A percentile compares a stretch with the other conserved stretches of the same genome.
Evolutionary conservation across 2,329 filamentous ascomycete genomes (phyloP).

Genomic region (Paecilomyces formosus): DNA sequence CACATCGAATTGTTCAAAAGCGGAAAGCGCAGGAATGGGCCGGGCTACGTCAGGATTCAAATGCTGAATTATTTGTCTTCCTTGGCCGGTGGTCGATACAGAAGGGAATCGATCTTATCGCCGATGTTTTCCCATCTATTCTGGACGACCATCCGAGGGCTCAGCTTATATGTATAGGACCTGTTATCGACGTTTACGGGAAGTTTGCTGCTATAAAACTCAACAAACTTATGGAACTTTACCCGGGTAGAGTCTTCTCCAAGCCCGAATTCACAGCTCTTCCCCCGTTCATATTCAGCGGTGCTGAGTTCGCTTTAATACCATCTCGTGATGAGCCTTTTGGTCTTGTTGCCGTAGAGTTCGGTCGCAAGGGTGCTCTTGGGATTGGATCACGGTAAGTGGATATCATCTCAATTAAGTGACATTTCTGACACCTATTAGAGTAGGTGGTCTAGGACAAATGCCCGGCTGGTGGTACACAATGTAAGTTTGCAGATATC

Average conservation of each 20-base stretch:
- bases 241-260: constrained; percentile 53
- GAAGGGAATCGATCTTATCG: constrained; percentile 57
- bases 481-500: constrained; percentile 22
- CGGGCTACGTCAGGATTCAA: constrained; percentile 48
- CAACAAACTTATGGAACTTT: constrained; percentile 51
- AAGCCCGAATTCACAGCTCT: constrained; percentile 57
- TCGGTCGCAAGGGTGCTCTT: constrained; percentile 55
- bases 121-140: constrained; percentile 54
- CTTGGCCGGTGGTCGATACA: constrained; percentile 58
- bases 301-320: constrained; percentile 58
- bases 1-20: constrained; percentile 41
- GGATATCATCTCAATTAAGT: background rate
- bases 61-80: constrained; percentile 59
- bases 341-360: constrained; percentile 58
- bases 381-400: constrained; percentile 42
- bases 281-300: constrained; percentile 54
- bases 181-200: constrained; percentile 56
- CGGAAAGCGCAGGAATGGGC: constrained; percentile 58
- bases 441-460: constrained; percentile 54
- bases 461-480: constrained; percentile 62
- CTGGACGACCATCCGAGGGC: constrained; percentile 49
- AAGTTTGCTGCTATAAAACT: constrained; percentile 57
- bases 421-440: constrained; percentile 21
- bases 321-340: constrained; percentile 60
- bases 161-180: constrained; percentile 53